These are phyloP conservation scores for Xylariomycetidae sp. DNA, from an alignment of 2,329 filamentous ascomycete species.

Conservation along the genomic window DNA sequence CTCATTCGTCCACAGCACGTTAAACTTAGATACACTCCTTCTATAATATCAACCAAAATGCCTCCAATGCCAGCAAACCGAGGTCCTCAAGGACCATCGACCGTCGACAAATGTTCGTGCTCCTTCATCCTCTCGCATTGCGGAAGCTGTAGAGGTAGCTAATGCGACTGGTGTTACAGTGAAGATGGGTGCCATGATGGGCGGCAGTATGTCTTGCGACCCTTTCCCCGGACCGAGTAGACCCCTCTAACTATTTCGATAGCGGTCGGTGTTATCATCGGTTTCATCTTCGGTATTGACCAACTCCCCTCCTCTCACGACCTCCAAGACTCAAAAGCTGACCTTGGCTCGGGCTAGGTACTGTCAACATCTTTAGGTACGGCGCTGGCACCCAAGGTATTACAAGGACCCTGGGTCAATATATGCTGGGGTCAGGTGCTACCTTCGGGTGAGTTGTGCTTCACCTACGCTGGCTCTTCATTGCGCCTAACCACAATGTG, in stretches of 20 bases:
- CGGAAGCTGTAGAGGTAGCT: slow-evolving; percentile 16
- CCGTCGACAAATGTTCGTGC: slow-evolving; percentile 62
- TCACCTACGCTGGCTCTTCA: too few species aligned
- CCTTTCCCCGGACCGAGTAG: neutral
- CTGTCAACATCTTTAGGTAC: slow-evolving; percentile 91
- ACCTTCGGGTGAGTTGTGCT: slow-evolving; percentile 75
- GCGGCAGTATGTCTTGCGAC: slow-evolving; percentile 77
- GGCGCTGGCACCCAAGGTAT: slow-evolving; percentile 91
- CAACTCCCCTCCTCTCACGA: neutral
- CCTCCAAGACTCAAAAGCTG: too few species aligned
- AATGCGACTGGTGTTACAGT: slow-evolving; percentile 52
- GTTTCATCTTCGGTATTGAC: slow-evolving; percentile 84
- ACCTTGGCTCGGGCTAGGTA: slow-evolving; percentile 50
- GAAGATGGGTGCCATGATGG: slow-evolving; percentile 99
- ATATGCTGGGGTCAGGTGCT: slow-evolving; percentile 90
- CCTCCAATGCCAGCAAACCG: slow-evolving; percentile 51
- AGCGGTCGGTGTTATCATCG: slow-evolving; percentile 96
- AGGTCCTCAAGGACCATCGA: slow-evolving; percentile 55
- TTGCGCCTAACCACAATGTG: too few species aligned
- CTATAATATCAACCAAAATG: too few species aligned
- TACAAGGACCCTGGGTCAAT: slow-evolving; percentile 90
- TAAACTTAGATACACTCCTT: too few species aligned
- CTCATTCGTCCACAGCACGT: too few species aligned
- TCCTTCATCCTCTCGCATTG: slow-evolving; percentile 3
- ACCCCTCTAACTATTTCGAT: slow-evolving; percentile 6